Evolutionary conservation across 345 rosid genomes (phyloP), one percentile per base, ranked within the genome.

Genomic region (Gossypium ekmanianum): DNA sequence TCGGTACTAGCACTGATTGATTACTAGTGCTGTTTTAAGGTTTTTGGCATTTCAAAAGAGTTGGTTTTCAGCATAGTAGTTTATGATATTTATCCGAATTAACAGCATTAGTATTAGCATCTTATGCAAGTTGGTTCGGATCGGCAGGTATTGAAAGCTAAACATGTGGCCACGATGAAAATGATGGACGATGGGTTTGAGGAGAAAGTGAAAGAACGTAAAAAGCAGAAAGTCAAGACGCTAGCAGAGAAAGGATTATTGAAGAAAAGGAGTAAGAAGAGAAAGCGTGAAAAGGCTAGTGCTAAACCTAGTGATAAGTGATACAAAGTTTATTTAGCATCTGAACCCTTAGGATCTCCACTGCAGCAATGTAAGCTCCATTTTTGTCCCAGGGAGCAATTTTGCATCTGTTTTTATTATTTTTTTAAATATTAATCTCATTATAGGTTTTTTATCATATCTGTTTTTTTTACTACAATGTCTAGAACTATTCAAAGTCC

Each of bases 181-280:
- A 88, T 91, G 91, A 76, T 85, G 82, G 98, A 95, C 22, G 91
- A 90, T 34, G 97, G 99, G 4, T 91, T 90, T 51, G 98, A 95
- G 73, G 98, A 95, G 72, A 90, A 85, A 82, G 87, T 66, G 8
- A 88, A 89, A 59, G 93, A 90, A 74, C 82, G 97, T 74, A 93
- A 83, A 78, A 87, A 79, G 20, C 94, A 82, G 83, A 95, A 91
- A 59, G 81, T 82, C 39, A 90, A 88, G 73, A 81, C 88, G 11
- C 80, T 88, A 48, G 81, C 84, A 1, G 91, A 83, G 72, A 95
- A 90, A 77, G 98, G 96, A 56, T 64, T 90, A 81, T 61, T 84
- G 76, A 84, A 82, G 84, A 83, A 87, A 57, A 79, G 76, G 69
- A 73, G 75, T 16, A 77, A 81, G 61, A 81, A 68, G 75, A 39